Percentiles rank a stretch among this genome's conserved stretches.
Evolutionary conservation across 495 filamentous ascomycete species (phyloP).

Genomic region (Penicillium atrosanguineum): DNA sequence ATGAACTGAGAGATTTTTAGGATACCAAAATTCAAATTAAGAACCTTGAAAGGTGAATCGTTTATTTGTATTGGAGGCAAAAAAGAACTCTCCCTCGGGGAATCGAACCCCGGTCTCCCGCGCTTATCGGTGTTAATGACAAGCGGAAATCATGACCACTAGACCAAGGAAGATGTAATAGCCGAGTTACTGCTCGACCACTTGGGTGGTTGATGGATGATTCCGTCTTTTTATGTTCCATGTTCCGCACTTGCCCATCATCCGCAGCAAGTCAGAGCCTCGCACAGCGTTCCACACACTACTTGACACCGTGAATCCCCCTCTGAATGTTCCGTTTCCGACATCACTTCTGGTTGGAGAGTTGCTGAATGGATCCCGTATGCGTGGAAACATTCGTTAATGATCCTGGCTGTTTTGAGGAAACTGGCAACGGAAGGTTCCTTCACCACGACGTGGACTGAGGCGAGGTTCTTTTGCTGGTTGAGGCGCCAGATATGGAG

Average conservation of each 20-base stretch:
- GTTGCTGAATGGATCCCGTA: constrained; percentile 54
- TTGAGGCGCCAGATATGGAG: constrained; percentile 54
- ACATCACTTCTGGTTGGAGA: constrained; percentile 44
- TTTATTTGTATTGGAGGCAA: constrained; percentile 1
- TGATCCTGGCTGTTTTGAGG: constrained; percentile 35
- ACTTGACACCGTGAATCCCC: constrained; percentile 27
- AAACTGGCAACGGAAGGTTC: constrained; percentile 38
- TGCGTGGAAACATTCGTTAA: constrained; percentile 50
- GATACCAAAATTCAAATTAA: too few relatives aligned
- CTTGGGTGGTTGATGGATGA: not conserved
- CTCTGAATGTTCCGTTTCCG: constrained; percentile 7
- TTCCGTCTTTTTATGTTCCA: not conserved
- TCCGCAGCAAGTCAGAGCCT: constrained; percentile 35
- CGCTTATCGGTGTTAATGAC: constrained; percentile 41
- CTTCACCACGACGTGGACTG: constrained; percentile 45
- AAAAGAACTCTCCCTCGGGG: constrained; percentile 45
- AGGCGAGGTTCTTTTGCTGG: constrained; percentile 48
- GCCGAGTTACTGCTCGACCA: too few relatives aligned
- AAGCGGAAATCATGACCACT: constrained; percentile 55
- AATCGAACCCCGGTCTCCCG: constrained; percentile 57
- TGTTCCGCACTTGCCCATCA: not conserved
- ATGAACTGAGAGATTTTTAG: too few relatives aligned
- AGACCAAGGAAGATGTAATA: constrained; percentile 33
- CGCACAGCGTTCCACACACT: constrained; percentile 31
- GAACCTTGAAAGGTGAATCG: not conserved